Conservation (phyloP, 495 filamentous ascomycete genomes). For the Talaromyces borbonicus region DNA sequence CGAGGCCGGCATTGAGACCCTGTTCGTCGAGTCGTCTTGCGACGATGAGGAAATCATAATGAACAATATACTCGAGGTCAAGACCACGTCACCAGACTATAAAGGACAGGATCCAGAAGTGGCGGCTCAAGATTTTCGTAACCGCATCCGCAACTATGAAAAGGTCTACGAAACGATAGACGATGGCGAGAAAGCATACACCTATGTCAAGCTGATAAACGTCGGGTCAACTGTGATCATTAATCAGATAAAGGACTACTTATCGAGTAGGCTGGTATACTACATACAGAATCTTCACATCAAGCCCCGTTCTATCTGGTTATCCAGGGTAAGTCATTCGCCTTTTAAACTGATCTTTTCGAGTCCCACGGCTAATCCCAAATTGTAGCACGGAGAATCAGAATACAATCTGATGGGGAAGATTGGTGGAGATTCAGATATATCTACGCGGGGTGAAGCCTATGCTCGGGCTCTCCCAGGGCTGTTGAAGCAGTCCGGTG, state of each 20-base stretch:
- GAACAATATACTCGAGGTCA: slow-evolving; percentile 95
- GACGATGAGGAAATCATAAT: slow-evolving; percentile 92
- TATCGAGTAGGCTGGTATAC: slow-evolving; percentile 92
- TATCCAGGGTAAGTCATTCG: slow-evolving; percentile 65
- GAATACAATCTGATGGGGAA: slow-evolving; percentile 77
- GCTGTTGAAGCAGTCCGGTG: slow-evolving; percentile 64
- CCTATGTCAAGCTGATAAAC: slow-evolving; percentile 95
- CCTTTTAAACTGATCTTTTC: background rate
- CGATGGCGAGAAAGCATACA: slow-evolving; percentile 70
- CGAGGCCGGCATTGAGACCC: slow-evolving; percentile 67
- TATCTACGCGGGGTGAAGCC: slow-evolving; percentile 77
- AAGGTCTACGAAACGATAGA: slow-evolving; percentile 90
- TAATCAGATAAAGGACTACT: slow-evolving; percentile 92
- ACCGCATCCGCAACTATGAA: slow-evolving; percentile 93
- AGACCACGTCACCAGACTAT: slow-evolving; percentile 94
- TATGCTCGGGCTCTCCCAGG: slow-evolving; percentile 77
- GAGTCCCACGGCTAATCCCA: slow-evolving; percentile 9
- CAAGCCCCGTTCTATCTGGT: slow-evolving; percentile 92
- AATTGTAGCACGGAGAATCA: slow-evolving; percentile 77
- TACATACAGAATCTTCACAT: slow-evolving; percentile 98
- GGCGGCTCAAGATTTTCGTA: slow-evolving; percentile 83
- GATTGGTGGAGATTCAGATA: slow-evolving; percentile 83
- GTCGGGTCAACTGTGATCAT: slow-evolving; percentile 92
- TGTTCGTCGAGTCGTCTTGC: slow-evolving; percentile 94
- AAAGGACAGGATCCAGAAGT: slow-evolving; percentile 83